Base-by-base conservation (phyloP, 345 rosid species). In the Pistacia vera region DNA sequence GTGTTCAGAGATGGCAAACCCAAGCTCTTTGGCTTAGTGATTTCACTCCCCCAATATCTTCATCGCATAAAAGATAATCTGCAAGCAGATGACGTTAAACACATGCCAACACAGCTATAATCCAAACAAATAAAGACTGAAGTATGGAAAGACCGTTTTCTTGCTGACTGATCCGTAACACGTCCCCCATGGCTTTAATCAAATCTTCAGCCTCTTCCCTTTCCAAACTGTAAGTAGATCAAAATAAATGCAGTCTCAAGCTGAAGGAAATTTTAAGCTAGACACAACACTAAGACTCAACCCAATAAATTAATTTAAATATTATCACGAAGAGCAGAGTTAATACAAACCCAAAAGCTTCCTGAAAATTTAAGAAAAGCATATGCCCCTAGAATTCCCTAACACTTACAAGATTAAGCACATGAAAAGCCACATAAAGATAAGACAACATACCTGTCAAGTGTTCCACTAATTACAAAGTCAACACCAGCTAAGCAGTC, bases 381-480 rank as follows among this genome's bases (percentile, higher is more conserved):
- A 48, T 35, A 30, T 48, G 52, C 58, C 60, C 48, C 49, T 22
- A 22, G 58, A 16, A 33, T 38, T 61, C 74, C 35, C 41, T 20
- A 65, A 63, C 5, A 38, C 41, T 38, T 49, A 36, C 68, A 65
- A 81, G 55, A 36, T 66, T 14, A 59, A 72, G 36, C 14, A 54
- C 13, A 38, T 13, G 18, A 66, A 74, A 35, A 64, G 59, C 56
- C 57, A 61, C 54, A 54, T 60, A n/a, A 68, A 59, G 46, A 51
- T 59, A 63, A 77, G 71, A 76, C 28, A 13, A 75, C 75, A 16
- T 89, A 96, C 99, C 99, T 96, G 82, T 96, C 99, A 79, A 96
- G 98, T 41, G 98, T 96, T 82, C 99, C 99, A 81, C 99, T 96
- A 64, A 96, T 92, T 54, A 96, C 99, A 90, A 96, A 93, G 97